Conservation (phyloP, 345 rosid genomes). For the Eucalyptus cloeziana region DNA sequence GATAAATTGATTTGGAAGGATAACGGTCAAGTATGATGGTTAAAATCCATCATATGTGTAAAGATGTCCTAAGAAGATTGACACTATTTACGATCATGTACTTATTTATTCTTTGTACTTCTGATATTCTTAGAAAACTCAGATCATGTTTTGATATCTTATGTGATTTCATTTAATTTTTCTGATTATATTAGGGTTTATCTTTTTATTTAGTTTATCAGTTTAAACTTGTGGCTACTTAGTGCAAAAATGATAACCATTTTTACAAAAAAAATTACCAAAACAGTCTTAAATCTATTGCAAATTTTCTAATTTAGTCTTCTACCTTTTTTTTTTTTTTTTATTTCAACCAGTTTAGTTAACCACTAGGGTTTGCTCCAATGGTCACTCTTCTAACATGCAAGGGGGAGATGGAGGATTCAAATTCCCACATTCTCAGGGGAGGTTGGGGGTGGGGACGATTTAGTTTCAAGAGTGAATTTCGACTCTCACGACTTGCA, state of each 20-base stretch:
- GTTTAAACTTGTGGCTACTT: no score
- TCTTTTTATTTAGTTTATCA: neutral
- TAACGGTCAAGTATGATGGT: neutral
- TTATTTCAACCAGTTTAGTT: fast-evolving
- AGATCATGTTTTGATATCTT: neutral
- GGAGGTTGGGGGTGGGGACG: no score
- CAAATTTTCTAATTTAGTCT: no score
- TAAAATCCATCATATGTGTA: neutral
- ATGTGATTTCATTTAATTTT: neutral
- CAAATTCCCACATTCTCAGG: no score
- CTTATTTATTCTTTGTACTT: no score
- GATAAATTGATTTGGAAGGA: neutral
- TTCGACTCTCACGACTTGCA: no score
- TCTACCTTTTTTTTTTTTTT: no score
- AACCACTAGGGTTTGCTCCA: no score
- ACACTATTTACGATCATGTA: neutral
- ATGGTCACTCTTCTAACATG: no score
- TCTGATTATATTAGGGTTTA: neutral
- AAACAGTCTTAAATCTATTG: fast-evolving
- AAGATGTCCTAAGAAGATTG: neutral
- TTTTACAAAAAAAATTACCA: fast-evolving
- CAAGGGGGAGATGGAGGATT: no score
- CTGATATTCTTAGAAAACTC: neutral
- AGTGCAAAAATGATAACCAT: no score
- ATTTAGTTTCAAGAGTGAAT: no score